Conservation (phyloP, 2,329 filamentous ascomycete species). For the Didymella pomorum region DNA sequence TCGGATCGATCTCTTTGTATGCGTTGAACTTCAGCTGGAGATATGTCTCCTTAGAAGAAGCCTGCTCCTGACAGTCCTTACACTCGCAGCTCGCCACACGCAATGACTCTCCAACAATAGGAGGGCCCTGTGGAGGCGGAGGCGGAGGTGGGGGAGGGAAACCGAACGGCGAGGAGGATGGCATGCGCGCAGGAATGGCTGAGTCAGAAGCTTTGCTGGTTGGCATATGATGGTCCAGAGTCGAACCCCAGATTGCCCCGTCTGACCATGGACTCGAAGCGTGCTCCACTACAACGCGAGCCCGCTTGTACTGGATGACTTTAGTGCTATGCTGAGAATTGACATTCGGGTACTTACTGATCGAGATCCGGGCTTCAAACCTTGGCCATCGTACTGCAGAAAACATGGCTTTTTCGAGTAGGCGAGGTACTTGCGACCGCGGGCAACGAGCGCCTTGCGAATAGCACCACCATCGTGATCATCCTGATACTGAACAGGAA, state of each 20-base stretch:
- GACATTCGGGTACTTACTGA: background rate
- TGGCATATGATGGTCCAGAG: too few relatives aligned
- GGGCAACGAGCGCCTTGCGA: too few relatives aligned
- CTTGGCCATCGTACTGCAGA: background rate
- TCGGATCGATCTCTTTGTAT: background rate
- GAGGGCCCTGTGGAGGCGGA: too few relatives aligned
- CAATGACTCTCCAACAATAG: background rate
- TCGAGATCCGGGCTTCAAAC: background rate
- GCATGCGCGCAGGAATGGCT: too few relatives aligned
- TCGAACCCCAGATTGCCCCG: too few relatives aligned
- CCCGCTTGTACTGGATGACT: background rate
- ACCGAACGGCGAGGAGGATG: too few relatives aligned
- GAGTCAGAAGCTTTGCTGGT: too few relatives aligned
- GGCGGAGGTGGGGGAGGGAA: too few relatives aligned
- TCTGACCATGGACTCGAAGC: background rate
- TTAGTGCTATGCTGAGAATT: too few relatives aligned
- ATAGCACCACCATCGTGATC: background rate
- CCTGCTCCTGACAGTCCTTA: background rate
- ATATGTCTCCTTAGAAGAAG: background rate
- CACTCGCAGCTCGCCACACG: constrained; percentile 3
- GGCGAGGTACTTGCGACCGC: background rate
- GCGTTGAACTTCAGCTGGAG: background rate
- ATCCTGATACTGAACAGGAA: background rate
- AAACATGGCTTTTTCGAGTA: background rate
- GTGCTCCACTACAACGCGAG: constrained; percentile 6